A percentile compares a stretch with the other conserved stretches of the same genome.
Evolutionary conservation across 768 basidiomycete species (phyloP).

Genomic region (Kwoniella dendrophila): DNA sequence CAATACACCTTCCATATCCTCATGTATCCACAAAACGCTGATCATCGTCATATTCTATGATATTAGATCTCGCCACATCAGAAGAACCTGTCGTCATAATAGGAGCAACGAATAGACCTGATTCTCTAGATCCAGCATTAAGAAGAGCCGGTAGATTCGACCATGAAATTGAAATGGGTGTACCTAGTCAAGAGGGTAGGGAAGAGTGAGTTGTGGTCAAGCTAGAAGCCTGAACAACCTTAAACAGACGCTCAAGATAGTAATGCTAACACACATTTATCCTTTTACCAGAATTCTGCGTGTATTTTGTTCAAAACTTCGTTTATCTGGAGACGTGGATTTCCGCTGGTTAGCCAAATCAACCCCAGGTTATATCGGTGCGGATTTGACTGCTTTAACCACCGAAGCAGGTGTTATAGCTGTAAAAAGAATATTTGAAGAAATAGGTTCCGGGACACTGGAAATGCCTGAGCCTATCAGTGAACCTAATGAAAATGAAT

Average conservation of each 20-base stretch:
- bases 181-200: conserved; percentile 87
- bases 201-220: conserved; percentile 67
- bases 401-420: conserved; percentile 94
- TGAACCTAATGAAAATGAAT: too few species aligned
- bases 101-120: conserved; percentile 93
- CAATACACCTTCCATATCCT: too few species aligned
- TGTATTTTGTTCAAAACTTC: conserved; percentile 79
- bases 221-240: too few species aligned
- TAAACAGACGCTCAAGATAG: too few species aligned
- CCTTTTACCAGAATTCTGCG: conserved; percentile 81
- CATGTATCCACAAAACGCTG: too few species aligned
- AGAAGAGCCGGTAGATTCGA: conserved; percentile 93
- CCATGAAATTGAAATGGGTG: conserved; percentile 96
- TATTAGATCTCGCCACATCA: conserved; percentile 81
- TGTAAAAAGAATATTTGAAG: conserved; percentile 90
- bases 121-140: conserved; percentile 89
- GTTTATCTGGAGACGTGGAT: conserved; percentile 84
- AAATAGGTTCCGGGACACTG: conserved; percentile 71
- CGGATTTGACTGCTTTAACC: conserved; percentile 85
- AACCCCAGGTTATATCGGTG: conserved; percentile 96
- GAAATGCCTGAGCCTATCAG: too few species aligned
- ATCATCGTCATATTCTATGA: not conserved
- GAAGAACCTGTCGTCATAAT: conserved; percentile 92
- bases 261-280: too few species aligned
- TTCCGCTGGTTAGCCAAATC: conserved; percentile 81